A percentile compares a stretch with the other conserved stretches of the same genome.
Evolutionary conservation across 495 filamentous ascomycete species (phyloP).

Genomic region (Hyphodiscus hymeniophilus): DNA sequence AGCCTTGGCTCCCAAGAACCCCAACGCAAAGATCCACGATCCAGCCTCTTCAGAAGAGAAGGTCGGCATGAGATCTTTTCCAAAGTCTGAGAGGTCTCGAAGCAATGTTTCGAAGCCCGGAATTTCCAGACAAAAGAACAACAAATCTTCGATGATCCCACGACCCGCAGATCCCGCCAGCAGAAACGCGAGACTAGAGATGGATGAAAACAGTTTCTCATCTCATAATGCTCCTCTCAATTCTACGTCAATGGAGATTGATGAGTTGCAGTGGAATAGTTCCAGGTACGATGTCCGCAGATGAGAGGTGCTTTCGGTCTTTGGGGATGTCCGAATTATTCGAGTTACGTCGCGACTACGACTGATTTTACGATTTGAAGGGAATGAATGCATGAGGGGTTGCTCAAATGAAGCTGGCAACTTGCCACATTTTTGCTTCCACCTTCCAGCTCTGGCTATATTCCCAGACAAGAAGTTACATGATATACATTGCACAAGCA

Average conservation of each 20-base stretch:
- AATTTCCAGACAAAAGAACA: not conserved
- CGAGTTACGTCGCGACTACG: not conserved
- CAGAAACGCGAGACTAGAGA: not conserved
- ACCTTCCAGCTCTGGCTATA: no score
- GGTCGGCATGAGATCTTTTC: not conserved
- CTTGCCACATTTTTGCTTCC: no score
- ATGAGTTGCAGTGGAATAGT: conserved; percentile 25
- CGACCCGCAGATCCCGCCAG: not conserved
- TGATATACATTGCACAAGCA: not conserved
- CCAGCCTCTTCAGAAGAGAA: not conserved
- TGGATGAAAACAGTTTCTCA: not conserved
- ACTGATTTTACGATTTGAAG: no score
- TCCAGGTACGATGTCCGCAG: conserved; percentile 14
- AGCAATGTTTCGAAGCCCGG: not conserved
- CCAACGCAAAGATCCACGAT: conserved; percentile 2
- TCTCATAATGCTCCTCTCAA: conserved; percentile 1
- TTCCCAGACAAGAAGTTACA: no score
- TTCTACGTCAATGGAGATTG: conserved; percentile 22
- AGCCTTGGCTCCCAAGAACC: not conserved
- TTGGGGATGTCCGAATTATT: conserved; percentile 6
- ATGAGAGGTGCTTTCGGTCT: conserved; percentile 1
- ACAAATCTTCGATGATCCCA: not conserved
- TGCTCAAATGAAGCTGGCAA: no score
- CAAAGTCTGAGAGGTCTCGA: not conserved
- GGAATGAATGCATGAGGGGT: no score